These are phyloP conservation scores for Fusarium pseudoanthophilum DNA, from an alignment of 2,329 filamentous ascomycete species.

Conservation along the genomic window DNA sequence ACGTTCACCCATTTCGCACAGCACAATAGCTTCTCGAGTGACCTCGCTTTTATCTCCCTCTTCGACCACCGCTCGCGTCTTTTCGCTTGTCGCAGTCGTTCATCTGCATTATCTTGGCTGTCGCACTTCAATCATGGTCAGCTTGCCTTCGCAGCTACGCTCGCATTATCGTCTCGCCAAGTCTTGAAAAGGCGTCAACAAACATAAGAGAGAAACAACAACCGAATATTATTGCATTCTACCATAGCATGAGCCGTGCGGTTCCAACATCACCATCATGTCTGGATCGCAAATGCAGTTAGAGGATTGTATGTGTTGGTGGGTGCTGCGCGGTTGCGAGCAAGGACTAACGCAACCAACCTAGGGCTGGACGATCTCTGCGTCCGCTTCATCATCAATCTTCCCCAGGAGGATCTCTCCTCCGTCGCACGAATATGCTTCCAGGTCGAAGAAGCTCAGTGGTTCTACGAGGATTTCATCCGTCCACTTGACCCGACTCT, in stretches of 20 bases:
- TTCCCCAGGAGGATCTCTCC: slow-evolving; percentile 89
- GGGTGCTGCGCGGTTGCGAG: slow-evolving; percentile 16
- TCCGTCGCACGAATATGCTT: slow-evolving; percentile 96
- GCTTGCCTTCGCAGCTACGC: slow-evolving; percentile 45
- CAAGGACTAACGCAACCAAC: slow-evolving; percentile 38
- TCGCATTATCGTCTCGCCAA: slow-evolving; percentile 47
- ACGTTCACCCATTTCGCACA: slow-evolving; percentile 1
- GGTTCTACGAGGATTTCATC: slow-evolving; percentile 99
- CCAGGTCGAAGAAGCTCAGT: slow-evolving; percentile 98
- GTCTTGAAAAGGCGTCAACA: slow-evolving; percentile 43
- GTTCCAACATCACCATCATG: slow-evolving; percentile 73
- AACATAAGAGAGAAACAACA: slow-evolving; percentile 10
- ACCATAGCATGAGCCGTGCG: slow-evolving; percentile 46
- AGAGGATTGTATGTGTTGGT: slow-evolving; percentile 78
- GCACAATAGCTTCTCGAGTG: slow-evolving; percentile 13
- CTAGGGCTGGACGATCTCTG: slow-evolving; percentile 96
- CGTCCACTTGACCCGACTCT: slow-evolving; percentile 86
- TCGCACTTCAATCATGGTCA: slow-evolving; percentile 48
- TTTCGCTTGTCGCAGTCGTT: slow-evolving; percentile 42
- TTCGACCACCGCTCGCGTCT: slow-evolving; percentile 42
- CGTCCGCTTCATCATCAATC: slow-evolving; percentile 97
- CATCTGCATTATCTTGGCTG: slow-evolving; percentile 39
- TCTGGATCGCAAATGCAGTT: slow-evolving; percentile 82
- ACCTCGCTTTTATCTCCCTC: slow-evolving; percentile 22
- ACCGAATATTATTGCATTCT: slow-evolving; percentile 1